Percentiles rank a stretch among this genome's conserved stretches.
phyloP scores from a whole-genome alignment of 2,329 filamentous ascomycete species.

The Drechmeria coniospora region DNA sequence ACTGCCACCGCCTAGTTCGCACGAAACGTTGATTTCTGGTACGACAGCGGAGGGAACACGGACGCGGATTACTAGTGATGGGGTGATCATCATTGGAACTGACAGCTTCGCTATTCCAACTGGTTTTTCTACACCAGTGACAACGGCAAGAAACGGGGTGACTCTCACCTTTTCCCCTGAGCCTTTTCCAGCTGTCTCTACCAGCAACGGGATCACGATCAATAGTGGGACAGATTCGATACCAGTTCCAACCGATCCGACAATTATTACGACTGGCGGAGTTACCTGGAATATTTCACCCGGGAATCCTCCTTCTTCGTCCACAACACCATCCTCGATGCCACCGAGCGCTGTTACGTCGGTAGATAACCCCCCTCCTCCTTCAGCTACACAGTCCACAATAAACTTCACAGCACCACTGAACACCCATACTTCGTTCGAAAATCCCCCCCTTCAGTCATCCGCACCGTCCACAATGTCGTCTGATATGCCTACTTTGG shows the following conservation, averaged over 20 bases:
- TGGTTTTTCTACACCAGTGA: not conserved
- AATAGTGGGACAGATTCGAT: not conserved
- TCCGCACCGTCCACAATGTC: too few species aligned
- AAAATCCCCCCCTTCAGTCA: too few species aligned
- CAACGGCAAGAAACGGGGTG: not conserved
- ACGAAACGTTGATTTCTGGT: too few species aligned
- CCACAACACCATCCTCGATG: too few species aligned
- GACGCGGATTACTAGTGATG: not conserved
- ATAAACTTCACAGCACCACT: too few species aligned
- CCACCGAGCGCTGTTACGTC: too few species aligned
- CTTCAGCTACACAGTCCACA: too few species aligned
- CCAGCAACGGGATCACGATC: not conserved
- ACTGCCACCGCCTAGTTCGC: too few species aligned
- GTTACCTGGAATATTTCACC: not conserved
- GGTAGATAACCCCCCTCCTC: too few species aligned
- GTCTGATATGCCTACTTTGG: too few species aligned
- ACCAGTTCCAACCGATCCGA: not conserved
- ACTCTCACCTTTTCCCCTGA: not conserved
- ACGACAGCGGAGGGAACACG: too few species aligned
- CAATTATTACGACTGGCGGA: not conserved
- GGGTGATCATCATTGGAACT: not conserved
- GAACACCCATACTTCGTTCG: too few species aligned
- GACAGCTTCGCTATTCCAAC: not conserved
- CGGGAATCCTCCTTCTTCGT: not conserved
- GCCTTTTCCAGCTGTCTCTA: not conserved